A percentile compares a stretch with the other conserved stretches of the same genome.
phyloP scores from a whole-genome alignment of 1,284 basidiomycete genomes.

The Leccinum griseonigrum region DNA sequence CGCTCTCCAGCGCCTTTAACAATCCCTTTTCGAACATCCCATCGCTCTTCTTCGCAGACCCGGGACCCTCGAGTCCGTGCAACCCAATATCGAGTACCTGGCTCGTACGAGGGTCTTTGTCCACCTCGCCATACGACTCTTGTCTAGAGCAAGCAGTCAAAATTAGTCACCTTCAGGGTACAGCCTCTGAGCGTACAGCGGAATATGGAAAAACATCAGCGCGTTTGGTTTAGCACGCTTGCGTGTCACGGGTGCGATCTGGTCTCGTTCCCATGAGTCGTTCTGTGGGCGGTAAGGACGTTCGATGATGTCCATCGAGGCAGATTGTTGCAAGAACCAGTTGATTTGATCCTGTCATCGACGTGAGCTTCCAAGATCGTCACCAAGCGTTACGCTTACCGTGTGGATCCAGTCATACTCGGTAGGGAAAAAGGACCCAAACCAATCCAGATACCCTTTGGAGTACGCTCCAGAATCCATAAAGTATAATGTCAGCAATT shows the following conservation, averaged over 20 bases:
- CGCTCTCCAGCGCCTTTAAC: constrained; percentile 63
- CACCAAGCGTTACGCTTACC: constrained; percentile 31
- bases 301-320: constrained; percentile 65
- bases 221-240: constrained; percentile 87
- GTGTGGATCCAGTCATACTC: constrained; percentile 83
- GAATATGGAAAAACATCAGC: constrained; percentile 95
- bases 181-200: constrained; percentile 56
- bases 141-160: constrained; percentile 38
- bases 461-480: constrained; percentile 86
- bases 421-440: constrained; percentile 58
- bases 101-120: constrained; percentile 55
- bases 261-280: constrained; percentile 57
- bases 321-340: constrained; percentile 85
- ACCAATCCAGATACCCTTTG: constrained; percentile 54
- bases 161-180: constrained; percentile 1
- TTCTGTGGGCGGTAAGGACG: constrained; percentile 81
- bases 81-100: constrained; percentile 65
- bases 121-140: constrained; percentile 60
- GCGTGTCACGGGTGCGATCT: constrained; percentile 51
- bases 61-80: constrained; percentile 55
- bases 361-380: not conserved
- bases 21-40: constrained; percentile 83
- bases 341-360: constrained; percentile 65
- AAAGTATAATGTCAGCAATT: constrained; percentile 89
- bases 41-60: constrained; percentile 68